Base-by-base conservation (phyloP, 2,329 filamentous ascomycete genomes). In the Sporothrix protearum region DNA sequence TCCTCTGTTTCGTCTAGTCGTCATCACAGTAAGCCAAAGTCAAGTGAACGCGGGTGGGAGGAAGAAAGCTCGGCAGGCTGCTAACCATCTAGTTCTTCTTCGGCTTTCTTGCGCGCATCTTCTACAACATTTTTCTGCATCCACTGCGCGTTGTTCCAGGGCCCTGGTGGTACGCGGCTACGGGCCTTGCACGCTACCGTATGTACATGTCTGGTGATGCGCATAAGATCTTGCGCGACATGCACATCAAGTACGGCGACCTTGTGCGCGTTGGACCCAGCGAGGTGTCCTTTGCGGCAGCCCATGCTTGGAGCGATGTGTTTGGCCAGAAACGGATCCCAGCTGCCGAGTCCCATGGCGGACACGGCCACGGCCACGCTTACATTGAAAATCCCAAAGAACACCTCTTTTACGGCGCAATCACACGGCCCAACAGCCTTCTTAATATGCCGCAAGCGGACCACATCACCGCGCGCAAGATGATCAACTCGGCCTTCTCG, bases 251-350 rank as follows among this genome's bases (percentile, higher is more conserved):
- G 33, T 83, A 83, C 72, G 83, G 83, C n/a, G 76, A 77, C 6
- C 77, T 84, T 4, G 83, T 85, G n/a, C 81, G 83, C 39, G 74
- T 83, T 57, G 78, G 76, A 2, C 83, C 83, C 0, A 76, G 81
- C 71, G 81, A 84, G 73, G 78, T 85, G 3, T 81, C 80, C 1
- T 85, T 82, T 75, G 79, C 77, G 51, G 71, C 75, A 33, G 74
- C 77, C 0, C 73, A 76, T 3, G 77, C 78, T 0, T 86, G 83
- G 80, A 73, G 74, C 10, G 76, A 80, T 42, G 76, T 81, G 1
- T 79, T 76, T 72, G 76, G 75, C 33, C 68, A 70, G 45, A 71
- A 68, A 28, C 53, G 69, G 2, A 16, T 68, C 14, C n/a, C 49
- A 7, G 63, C 25, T n/a, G 12, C 42, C 28, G 42, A 49, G 28